These are phyloP conservation scores for Paecilomyces sp. DNA, from an alignment of 2,329 filamentous ascomycete genomes.

Conservation along the genomic window DNA sequence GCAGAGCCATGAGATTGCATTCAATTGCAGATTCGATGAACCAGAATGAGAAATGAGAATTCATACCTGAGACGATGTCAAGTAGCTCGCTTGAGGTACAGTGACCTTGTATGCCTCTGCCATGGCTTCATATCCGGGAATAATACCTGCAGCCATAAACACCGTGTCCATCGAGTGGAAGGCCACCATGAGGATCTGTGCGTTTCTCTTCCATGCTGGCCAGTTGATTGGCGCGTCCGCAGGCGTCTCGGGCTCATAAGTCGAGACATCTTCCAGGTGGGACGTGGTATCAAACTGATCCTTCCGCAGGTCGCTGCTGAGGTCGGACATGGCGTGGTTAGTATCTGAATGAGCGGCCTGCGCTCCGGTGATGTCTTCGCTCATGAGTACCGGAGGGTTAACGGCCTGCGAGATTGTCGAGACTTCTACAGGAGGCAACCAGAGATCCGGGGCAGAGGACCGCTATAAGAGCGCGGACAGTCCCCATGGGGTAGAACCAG, in stretches of 20 bases:
- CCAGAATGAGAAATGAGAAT: not conserved
- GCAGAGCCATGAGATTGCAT: not conserved
- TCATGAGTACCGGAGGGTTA: not conserved
- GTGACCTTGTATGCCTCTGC: slow-evolving; percentile 42
- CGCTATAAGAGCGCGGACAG: not conserved
- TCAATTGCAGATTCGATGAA: not conserved
- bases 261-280: not conserved
- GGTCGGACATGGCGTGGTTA: not conserved
- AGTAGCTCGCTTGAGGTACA: slow-evolving; percentile 43
- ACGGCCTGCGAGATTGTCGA: not conserved
- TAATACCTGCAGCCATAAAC: slow-evolving; percentile 46
- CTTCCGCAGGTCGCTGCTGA: not conserved
- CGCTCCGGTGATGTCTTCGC: not conserved
- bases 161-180: slow-evolving; percentile 49
- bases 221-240: slow-evolving; percentile 33
- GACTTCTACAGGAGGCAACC: not conserved
- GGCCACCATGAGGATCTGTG: slow-evolving; percentile 47
- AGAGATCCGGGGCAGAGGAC: not conserved
- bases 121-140: slow-evolving; percentile 47
- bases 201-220: slow-evolving; percentile 42
- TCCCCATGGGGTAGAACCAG: not conserved
- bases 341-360: not conserved
- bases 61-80: slow-evolving; percentile 41
- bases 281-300: not conserved
- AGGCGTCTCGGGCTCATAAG: not conserved